Percentiles rank a stretch among this genome's conserved stretches.
Evolutionary conservation across 306 rosid genomes (phyloP).

Genomic region (Vigna angularis): DNA sequence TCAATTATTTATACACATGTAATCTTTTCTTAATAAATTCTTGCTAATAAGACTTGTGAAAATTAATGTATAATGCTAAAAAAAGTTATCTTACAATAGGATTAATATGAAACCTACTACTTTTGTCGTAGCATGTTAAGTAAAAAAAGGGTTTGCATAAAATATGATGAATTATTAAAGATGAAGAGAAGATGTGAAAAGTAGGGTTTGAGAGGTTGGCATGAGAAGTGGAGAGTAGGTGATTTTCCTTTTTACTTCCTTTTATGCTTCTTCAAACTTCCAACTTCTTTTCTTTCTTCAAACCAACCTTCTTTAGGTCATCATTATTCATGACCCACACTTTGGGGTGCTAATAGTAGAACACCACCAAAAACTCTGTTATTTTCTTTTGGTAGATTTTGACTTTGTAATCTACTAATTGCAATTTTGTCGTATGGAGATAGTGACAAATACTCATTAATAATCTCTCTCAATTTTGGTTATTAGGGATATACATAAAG

Average conservation of each 20-base stretch:
- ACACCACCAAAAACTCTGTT: slow-evolving; percentile 18
- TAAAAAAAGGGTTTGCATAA: slow-evolving; percentile 6
- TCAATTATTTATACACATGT: too few relatives aligned
- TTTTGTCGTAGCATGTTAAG: slow-evolving; percentile 30
- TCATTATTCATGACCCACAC: slow-evolving; percentile 31
- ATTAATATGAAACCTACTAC: slow-evolving; percentile 39
- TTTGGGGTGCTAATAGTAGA: slow-evolving; percentile 14
- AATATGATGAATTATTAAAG: slow-evolving; percentile 3
- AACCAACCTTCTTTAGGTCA: slow-evolving; percentile 32
- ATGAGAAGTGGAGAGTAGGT: slow-evolving; percentile 58
- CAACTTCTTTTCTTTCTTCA: slow-evolving; percentile 39
- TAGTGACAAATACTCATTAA: slow-evolving; percentile 14
- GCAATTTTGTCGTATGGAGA: slow-evolving; percentile 20
- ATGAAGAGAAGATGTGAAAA: slow-evolving; percentile 24
- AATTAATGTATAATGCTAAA: neutral
- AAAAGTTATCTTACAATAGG: neutral
- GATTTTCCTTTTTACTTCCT: slow-evolving; percentile 44
- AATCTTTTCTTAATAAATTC: too few relatives aligned
- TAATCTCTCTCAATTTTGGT: slow-evolving; percentile 5
- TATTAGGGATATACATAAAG: neutral
- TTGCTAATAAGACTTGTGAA: too few relatives aligned
- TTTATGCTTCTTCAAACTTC: slow-evolving; percentile 44
- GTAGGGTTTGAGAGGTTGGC: slow-evolving; percentile 1
- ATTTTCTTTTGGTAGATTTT: slow-evolving; percentile 48
- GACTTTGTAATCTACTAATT: slow-evolving; percentile 40